Evolutionary conservation across 164 flowering plant genomes (phyloP).

Genomic region (Warburgia ugandensis): DNA sequence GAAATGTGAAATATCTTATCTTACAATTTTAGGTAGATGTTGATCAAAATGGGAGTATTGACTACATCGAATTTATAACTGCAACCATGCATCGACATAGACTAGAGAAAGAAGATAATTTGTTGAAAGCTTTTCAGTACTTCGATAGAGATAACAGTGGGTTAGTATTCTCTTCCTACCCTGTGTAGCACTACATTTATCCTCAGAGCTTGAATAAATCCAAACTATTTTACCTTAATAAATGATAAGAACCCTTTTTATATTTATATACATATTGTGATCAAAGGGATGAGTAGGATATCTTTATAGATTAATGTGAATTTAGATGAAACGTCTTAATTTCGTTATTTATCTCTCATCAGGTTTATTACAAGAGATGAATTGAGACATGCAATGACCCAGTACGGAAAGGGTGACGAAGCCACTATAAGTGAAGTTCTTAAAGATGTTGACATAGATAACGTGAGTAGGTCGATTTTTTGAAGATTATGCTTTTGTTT

Average conservation of each 20-base stretch:
- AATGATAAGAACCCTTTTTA: not conserved
- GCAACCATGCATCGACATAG: slow-evolving; percentile 93
- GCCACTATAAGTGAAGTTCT: slow-evolving; percentile 74
- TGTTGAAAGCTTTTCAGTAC: slow-evolving; percentile 61
- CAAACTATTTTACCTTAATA: too few species aligned
- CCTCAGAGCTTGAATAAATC: not conserved
- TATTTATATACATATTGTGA: not conserved
- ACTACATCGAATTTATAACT: slow-evolving; percentile 74
- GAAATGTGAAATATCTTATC: too few species aligned
- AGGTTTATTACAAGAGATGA: slow-evolving; percentile 92
- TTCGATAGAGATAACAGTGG: slow-evolving; percentile 84
- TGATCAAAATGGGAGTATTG: slow-evolving; percentile 71
- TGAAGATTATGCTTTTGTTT: not conserved
- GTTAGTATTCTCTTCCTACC: slow-evolving; percentile 31
- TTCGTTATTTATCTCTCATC: slow-evolving; percentile 4
- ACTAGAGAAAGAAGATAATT: slow-evolving; percentile 69
- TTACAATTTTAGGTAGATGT: slow-evolving; percentile 74
- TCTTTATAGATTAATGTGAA: not conserved
- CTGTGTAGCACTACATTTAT: not conserved
- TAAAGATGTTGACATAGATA: slow-evolving; percentile 71
- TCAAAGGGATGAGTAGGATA: not conserved
- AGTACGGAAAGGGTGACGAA: slow-evolving; percentile 82
- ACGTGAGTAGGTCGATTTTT: slow-evolving; percentile 29
- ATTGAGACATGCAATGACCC: slow-evolving; percentile 63
- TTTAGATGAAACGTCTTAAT: not conserved